These are phyloP conservation scores for Gossypium trilobum DNA, from an alignment of 441 rosid species.

Conservation along the genomic window DNA sequence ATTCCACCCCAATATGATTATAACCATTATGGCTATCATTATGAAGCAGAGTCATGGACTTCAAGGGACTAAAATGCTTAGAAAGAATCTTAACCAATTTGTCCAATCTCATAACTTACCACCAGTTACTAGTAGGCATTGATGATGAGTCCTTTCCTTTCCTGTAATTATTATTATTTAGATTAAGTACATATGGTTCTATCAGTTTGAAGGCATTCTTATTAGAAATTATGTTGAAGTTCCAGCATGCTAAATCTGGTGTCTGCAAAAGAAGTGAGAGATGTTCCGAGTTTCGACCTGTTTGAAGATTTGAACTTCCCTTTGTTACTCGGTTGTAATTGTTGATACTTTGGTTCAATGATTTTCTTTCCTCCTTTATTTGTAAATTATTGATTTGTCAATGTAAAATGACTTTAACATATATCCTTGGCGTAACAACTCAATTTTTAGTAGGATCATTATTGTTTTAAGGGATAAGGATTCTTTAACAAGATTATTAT, in stretches of 20 bases:
- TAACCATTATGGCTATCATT: slow-evolving; percentile 37
- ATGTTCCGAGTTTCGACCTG: slow-evolving; percentile 2
- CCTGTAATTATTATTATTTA: not conserved
- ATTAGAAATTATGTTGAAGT: not conserved
- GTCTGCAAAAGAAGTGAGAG: not conserved
- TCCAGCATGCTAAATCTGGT: slow-evolving; percentile 1
- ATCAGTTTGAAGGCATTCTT: not conserved
- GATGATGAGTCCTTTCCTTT: not conserved
- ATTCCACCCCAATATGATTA: slow-evolving; percentile 32
- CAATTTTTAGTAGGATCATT: not conserved
- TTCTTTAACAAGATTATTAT: no score
- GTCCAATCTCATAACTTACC: not conserved
- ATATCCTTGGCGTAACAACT: not conserved
- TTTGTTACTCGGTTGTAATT: not conserved
- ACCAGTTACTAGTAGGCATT: not conserved
- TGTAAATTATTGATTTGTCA: slow-evolving; percentile 4
- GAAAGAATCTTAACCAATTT: slow-evolving; percentile 21
- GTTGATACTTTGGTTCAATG: not conserved
- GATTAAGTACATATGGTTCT: not conserved
- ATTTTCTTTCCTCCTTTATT: not conserved
- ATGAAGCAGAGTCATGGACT: slow-evolving; percentile 25
- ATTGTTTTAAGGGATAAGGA: no score
- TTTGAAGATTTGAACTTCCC: not conserved
- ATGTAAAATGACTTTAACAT: not conserved
- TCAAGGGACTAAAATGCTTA: slow-evolving; percentile 6